Conservation (phyloP, 2,329 filamentous ascomycete genomes). For the Seiridium unicorne region DNA sequence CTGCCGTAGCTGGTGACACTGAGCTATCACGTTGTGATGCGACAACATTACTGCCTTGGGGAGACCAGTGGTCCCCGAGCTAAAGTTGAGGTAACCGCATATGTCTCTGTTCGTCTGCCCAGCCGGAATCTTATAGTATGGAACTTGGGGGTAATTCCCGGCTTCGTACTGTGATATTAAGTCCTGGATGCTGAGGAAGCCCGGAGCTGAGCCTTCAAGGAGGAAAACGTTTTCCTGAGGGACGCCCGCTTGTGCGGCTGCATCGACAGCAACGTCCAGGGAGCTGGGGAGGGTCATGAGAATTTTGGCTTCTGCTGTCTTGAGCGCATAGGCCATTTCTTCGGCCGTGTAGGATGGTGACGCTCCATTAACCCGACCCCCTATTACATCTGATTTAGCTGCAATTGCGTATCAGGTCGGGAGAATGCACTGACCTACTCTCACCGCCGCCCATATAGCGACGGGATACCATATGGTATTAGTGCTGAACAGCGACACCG, state of each 20-base stretch:
- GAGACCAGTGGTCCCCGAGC: slow-evolving; percentile 12
- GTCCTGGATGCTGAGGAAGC: slow-evolving; percentile 45
- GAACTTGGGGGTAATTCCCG: background rate
- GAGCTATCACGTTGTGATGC: slow-evolving; percentile 13
- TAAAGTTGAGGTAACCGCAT: slow-evolving; percentile 12
- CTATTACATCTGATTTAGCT: background rate
- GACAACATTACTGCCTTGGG: slow-evolving; percentile 13
- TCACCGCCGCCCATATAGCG: slow-evolving; percentile 39
- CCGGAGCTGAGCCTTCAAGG: slow-evolving; percentile 48
- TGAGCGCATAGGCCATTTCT: slow-evolving; percentile 59
- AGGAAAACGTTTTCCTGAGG: slow-evolving; percentile 49
- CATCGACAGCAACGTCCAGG: slow-evolving; percentile 50
- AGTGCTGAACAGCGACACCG: slow-evolving; percentile 56
- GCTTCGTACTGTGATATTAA: slow-evolving; percentile 8
- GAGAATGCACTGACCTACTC: background rate
- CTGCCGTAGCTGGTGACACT: slow-evolving; percentile 12
- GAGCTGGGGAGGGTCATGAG: slow-evolving; percentile 53
- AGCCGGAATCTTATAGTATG: background rate
- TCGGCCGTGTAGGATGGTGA: slow-evolving; percentile 58
- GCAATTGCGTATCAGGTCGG: background rate
- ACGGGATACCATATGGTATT: slow-evolving; percentile 65
- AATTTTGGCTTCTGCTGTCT: slow-evolving; percentile 52
- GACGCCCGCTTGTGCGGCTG: slow-evolving; percentile 53
- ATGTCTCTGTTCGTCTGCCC: slow-evolving; percentile 8
- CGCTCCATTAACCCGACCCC: slow-evolving; percentile 53